Evolutionary conservation across 805 yeast species (phyloP).

Genomic region (Metschnikowia kofuensis): DNA sequence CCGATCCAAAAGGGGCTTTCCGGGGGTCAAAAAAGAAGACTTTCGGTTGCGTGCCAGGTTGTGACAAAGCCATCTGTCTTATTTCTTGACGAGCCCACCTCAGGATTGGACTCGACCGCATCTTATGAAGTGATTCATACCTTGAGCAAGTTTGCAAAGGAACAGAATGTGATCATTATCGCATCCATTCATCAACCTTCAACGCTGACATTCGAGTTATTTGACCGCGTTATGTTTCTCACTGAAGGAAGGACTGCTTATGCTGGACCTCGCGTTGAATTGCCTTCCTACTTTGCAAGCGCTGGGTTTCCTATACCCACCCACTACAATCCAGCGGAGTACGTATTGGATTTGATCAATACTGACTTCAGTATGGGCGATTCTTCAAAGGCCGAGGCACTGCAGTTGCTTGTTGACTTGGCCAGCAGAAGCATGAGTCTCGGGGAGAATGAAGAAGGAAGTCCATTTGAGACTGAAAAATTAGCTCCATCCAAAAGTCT

Average conservation of each 20-base stretch:
- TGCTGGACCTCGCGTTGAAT: slow-evolving; percentile 44
- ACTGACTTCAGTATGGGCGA: slow-evolving; percentile 22
- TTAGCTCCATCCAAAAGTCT: not conserved
- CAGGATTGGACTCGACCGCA: slow-evolving; percentile 78
- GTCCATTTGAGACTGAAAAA: not conserved
- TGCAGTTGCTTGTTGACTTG: slow-evolving; percentile 4
- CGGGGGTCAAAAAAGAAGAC: slow-evolving; percentile 81
- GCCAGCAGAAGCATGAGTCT: not conserved
- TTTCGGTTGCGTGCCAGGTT: slow-evolving; percentile 75
- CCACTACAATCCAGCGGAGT: slow-evolving; percentile 26
- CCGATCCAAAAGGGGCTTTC: slow-evolving; percentile 60
- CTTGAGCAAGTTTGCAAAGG: slow-evolving; percentile 44
- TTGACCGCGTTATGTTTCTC: slow-evolving; percentile 65
- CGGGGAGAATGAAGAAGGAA: not conserved
- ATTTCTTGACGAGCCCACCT: slow-evolving; percentile 84
- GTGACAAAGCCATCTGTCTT: slow-evolving; percentile 71
- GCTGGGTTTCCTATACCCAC: slow-evolving; percentile 20
- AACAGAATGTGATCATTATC: slow-evolving; percentile 63
- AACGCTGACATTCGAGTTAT: slow-evolving; percentile 64
- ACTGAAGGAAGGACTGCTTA: slow-evolving; percentile 54
- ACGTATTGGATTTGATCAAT: slow-evolving; percentile 27
- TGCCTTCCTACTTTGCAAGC: slow-evolving; percentile 46
- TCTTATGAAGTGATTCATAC: slow-evolving; percentile 63
- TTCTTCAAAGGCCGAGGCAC: not conserved
- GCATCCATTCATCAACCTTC: slow-evolving; percentile 84